Base-by-base conservation (phyloP, 306 rosid species). In the Trifolium pratense region DNA sequence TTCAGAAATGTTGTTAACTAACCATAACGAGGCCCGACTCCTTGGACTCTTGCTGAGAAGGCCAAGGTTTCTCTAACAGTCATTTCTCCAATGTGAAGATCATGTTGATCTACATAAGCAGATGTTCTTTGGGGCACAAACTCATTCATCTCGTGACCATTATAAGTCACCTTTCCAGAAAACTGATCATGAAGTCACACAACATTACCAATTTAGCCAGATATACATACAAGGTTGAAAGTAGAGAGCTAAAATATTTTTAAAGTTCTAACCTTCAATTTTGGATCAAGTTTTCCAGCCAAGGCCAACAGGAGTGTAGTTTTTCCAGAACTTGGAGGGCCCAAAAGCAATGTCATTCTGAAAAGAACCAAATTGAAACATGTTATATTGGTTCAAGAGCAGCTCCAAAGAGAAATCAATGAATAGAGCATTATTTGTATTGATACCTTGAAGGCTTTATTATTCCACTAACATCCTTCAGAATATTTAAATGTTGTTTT, bases 31-130 rank as follows among this genome's bases (percentile, higher is more conserved):
- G 77, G 21, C 32, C 92, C 96, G 43, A 91, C 89, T 53, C 97
- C 97, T 87, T 91, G 97, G 55, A 90, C 87, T 80, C 89, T 89
- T 63, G 97, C 97, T 3, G 97, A 91, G 86, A 91, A 91, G 39
- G 85, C 87, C 82, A 91, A 70, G 36, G 97, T 91, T 86, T 91
- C 95, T 81, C 97, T 81, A 1, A 91, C 97, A 2, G 97, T 91
- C 89, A 91, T 73, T 68, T 87, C 90, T 68, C 89, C 91, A 23
- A 86, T 46, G 43, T 89, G 97, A 73, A 89, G 84, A 85, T 91
- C 97, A 81, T 87, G 37, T 80, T 91, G 97, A 75, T 88, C 82
- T 16, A 89, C 87, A 73, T 91, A 91, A 3, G 97, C 95, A 21
- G 94, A 81, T 32, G 97, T 89, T 80, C 91, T 87, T 70, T 89